Conservation (phyloP, 2,329 filamentous ascomycete genomes). For the Claviceps fusiformis region DNA sequence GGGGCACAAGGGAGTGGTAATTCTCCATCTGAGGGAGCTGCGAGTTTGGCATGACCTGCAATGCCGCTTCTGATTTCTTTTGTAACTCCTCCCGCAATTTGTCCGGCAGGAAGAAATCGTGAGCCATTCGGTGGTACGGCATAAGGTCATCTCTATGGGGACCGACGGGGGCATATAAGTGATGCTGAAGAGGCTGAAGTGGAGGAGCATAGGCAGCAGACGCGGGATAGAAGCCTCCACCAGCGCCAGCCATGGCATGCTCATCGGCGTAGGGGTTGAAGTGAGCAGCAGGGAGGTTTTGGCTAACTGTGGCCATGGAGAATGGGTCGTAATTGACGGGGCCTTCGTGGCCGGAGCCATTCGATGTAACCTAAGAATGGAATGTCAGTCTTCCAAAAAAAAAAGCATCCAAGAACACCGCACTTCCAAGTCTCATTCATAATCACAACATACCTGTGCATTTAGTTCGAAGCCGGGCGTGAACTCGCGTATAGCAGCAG, state of each 20-base stretch:
- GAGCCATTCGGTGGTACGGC: conserved; percentile 72
- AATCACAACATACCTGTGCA: conserved; percentile 25
- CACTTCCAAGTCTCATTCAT: background rate
- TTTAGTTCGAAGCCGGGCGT: conserved; percentile 43
- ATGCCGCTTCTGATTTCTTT: conserved; percentile 71
- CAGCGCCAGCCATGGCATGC: conserved; percentile 40
- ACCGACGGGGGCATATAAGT: conserved; percentile 80
- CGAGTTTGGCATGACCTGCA: conserved; percentile 68
- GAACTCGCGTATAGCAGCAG: conserved; percentile 44
- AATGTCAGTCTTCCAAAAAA: background rate
- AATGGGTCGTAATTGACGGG: conserved; percentile 46
- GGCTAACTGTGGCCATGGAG: conserved; percentile 41
- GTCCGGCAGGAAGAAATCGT: conserved; percentile 87
- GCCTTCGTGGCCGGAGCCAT: conserved; percentile 35
- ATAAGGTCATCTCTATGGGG: conserved; percentile 69
- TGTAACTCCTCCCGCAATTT: conserved; percentile 78
- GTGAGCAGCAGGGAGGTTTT: conserved; percentile 35
- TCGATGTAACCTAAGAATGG: conserved; percentile 23
- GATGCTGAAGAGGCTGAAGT: conserved; percentile 66
- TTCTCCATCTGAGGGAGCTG: conserved; percentile 70
- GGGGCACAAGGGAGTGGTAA: conserved; percentile 81
- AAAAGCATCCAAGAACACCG: background rate
- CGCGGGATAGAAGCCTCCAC: conserved; percentile 53
- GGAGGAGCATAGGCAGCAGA: conserved; percentile 37
- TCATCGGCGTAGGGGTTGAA: conserved; percentile 73